phyloP scores from a whole-genome alignment of 2,329 filamentous ascomycete genomes.

The Aspergillus texensis region DNA sequence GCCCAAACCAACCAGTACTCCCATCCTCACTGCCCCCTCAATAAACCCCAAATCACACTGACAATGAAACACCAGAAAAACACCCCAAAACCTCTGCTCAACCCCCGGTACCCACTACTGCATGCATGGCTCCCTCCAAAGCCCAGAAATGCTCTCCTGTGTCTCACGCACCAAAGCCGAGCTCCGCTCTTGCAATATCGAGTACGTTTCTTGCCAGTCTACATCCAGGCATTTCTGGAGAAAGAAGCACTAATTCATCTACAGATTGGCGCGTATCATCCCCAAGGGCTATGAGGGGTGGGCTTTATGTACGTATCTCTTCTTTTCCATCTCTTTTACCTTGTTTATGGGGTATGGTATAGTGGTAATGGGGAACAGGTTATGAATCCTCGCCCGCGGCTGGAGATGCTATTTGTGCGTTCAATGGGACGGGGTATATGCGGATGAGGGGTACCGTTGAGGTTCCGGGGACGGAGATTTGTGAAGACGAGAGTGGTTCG shows the following conservation, averaged over 20 bases:
- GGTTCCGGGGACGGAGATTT: slow-evolving; percentile 21
- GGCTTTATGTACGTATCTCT: slow-evolving; percentile 20
- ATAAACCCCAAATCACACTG: neutral
- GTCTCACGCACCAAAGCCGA: slow-evolving; percentile 9
- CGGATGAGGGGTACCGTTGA: slow-evolving; percentile 4
- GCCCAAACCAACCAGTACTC: slow-evolving; percentile 19
- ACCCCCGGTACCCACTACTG: slow-evolving; percentile 23
- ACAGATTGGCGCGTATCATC: slow-evolving; percentile 19
- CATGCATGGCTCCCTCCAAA: slow-evolving; percentile 17
- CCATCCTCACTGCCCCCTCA: neutral
- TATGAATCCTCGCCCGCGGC: slow-evolving; percentile 16
- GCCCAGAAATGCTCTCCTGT: slow-evolving; percentile 22
- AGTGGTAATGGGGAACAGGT: slow-evolving; percentile 8
- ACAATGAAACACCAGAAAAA: slow-evolving; percentile 10
- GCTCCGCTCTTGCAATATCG: slow-evolving; percentile 22
- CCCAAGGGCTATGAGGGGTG: slow-evolving; percentile 15
- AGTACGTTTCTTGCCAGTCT: slow-evolving; percentile 12
- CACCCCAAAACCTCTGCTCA: slow-evolving; percentile 25
- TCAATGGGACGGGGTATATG: slow-evolving; percentile 29
- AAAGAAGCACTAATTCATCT: neutral
- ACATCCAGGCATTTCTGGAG: no score
- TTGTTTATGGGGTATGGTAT: no score
- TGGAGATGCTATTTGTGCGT: slow-evolving; percentile 29
- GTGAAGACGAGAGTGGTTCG: neutral
- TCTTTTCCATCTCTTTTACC: neutral